Base-by-base conservation (phyloP, 106 monocot genomes). In the Agapanthus africanus region DNA sequence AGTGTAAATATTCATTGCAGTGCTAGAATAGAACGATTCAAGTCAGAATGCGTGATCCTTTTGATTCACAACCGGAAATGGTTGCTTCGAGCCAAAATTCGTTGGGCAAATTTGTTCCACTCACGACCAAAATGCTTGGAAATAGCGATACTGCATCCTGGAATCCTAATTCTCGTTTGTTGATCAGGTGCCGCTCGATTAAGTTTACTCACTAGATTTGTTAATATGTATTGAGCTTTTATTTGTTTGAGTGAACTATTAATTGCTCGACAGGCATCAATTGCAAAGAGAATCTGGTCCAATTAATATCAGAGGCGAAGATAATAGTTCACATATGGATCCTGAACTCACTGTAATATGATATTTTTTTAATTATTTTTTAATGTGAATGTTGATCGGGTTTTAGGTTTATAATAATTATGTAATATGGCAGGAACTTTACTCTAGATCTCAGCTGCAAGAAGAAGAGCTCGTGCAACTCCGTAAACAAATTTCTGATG, bases 391-490 rank as follows among this genome's bases (percentile, higher is more conserved):
- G 50, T 59, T 28, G 31, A 13, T 59, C 6, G 27, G 11, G 7
- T 31, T 11, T 13, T 5, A 5, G 23, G 30, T 2, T 59, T 1
- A 2, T 59, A 32, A 27, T 49, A 4, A 10, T 59, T 30, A 59
- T 27, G 59, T 59, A 13, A 56, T 56, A 18, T 4, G 27, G 28
- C 27, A 59, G 90, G 87, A 85, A 47, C 82, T 94, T 65, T 73
- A 60, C 46, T 76, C 68, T 26, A 94, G 82, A 79, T 80, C 80
- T 21, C 73, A 41, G 7, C 70, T 49, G 37, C 94, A 74, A 67
- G 90, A 94, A 79, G 87, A 87, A 49, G 90, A 94, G 73, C 84
- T 90, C 27, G 66, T 82, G 73, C 26, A 65, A 22, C 87, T 94
- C 27, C 84, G 67, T 9, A 83, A 76, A 57, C 80, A 87, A 81